Conservation (phyloP, 768 basidiomycete species). For the Kwoniella sp. region DNA sequence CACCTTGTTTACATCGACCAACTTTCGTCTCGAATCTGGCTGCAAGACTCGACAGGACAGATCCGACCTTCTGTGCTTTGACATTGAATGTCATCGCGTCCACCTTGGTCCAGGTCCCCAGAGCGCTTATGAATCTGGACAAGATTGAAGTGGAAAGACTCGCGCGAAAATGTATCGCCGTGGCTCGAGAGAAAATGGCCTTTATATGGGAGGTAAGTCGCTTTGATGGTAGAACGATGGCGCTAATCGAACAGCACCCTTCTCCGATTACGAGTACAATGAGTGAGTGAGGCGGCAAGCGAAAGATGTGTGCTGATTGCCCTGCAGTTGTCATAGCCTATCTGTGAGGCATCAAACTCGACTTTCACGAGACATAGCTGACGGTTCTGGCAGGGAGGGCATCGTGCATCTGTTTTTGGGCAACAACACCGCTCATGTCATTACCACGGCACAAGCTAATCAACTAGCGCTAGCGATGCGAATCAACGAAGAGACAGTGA, state of each 20-base stretch:
- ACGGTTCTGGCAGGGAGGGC: conserved; percentile 27
- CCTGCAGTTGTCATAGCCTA: conserved; percentile 36
- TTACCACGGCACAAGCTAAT: conserved; percentile 38
- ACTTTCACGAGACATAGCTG: conserved; percentile 1
- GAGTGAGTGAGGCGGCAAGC: conserved; percentile 25
- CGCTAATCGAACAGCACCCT: conserved; percentile 27
- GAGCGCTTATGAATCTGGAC: conserved; percentile 78
- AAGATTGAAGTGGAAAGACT: conserved; percentile 78
- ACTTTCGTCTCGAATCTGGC: conserved; percentile 90
- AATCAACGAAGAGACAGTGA: conserved; percentile 45
- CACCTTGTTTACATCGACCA: conserved; percentile 87
- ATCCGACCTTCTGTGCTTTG: conserved; percentile 47
- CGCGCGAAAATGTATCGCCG: conserved; percentile 76
- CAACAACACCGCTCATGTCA: conserved; percentile 48
- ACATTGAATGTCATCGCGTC: conserved; percentile 68
- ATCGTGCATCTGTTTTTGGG: conserved; percentile 48
- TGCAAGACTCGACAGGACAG: conserved; percentile 69
- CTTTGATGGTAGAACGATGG: conserved; percentile 10
- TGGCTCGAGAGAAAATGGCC: conserved; percentile 42
- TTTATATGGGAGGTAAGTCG: conserved; percentile 39
- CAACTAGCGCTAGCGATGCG: conserved; percentile 43
- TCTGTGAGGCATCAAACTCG: conserved; percentile 26
- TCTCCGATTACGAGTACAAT: conserved; percentile 30
- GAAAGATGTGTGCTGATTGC: neutral
- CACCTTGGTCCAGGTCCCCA: conserved; percentile 85